These are phyloP conservation scores for Solanum microdontum DNA, from an alignment of 257 asterid genomes.

Conservation along the genomic window DNA sequence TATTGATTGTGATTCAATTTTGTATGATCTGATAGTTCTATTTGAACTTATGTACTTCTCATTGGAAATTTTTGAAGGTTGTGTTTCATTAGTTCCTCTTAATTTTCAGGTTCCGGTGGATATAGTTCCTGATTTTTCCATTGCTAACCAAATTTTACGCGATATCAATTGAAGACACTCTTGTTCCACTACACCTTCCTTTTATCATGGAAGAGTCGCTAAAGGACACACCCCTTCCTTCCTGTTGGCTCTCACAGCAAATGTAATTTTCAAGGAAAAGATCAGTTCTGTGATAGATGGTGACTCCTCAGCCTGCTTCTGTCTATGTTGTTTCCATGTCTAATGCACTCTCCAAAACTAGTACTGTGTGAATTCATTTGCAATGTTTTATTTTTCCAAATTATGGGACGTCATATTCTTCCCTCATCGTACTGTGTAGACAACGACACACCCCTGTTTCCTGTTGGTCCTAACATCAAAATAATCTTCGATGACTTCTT, in stretches of 20 bases:
- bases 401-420: not conserved
- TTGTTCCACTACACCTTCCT: not conserved
- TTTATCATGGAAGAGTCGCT: not conserved
- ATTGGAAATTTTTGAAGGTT: not conserved
- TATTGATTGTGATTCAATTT: not conserved
- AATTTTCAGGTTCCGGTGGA: slow-evolving; percentile 80
- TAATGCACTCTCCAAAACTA: not conserved
- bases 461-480: not conserved
- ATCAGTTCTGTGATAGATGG: not conserved
- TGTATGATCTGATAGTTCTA: not conserved
- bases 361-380: not conserved
- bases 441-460: not conserved
- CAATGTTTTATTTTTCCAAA: not conserved
- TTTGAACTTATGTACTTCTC: not conserved
- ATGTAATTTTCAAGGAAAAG: not conserved
- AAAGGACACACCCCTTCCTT: not conserved
- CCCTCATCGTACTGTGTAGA: not conserved
- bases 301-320: not conserved
- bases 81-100: not conserved
- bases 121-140: slow-evolving; percentile 72
- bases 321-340: not conserved
- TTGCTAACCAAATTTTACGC: slow-evolving; percentile 44
- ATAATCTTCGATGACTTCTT: not conserved
- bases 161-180: slow-evolving; percentile 14
- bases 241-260: not conserved